phyloP scores from a whole-genome alignment of 176 grass and related monocot species.

The Aegilops tauschii region DNA sequence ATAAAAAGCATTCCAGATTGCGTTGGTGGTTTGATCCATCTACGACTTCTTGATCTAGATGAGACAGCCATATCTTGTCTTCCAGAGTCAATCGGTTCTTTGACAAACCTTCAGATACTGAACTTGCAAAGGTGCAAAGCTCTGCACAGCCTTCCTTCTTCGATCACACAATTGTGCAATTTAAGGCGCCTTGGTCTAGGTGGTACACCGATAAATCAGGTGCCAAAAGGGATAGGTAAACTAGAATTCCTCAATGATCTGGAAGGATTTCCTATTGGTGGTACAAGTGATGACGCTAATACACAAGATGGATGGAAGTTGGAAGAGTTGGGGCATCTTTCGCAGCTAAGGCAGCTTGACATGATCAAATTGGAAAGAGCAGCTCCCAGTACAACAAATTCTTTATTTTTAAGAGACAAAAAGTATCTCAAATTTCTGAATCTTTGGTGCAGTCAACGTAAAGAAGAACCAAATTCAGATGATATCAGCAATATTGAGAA shows the following conservation, averaged over 20 bases:
- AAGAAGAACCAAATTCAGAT: background rate
- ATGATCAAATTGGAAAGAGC: slow-evolving; percentile 19
- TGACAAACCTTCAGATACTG: slow-evolving; percentile 20
- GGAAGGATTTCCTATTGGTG: background rate
- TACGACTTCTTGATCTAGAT: slow-evolving; percentile 1
- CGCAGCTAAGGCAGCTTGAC: background rate
- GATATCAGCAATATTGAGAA: background rate
- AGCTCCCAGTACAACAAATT: background rate
- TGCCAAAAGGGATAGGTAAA: slow-evolving; percentile 28
- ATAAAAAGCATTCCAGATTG: background rate
- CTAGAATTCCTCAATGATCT: background rate
- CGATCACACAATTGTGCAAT: background rate
- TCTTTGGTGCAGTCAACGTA: background rate
- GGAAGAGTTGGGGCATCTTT: slow-evolving; percentile 15
- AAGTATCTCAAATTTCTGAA: background rate
- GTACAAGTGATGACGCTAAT: background rate
- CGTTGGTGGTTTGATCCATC: slow-evolving; percentile 5
- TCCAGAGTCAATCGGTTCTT: slow-evolving; percentile 4
- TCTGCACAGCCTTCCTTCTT: background rate
- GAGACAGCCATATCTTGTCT: background rate
- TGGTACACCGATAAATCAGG: background rate
- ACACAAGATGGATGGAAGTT: slow-evolving; percentile 19
- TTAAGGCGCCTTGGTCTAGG: background rate
- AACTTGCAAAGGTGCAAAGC: background rate
- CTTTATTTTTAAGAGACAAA: background rate